A percentile compares a stretch with the other conserved stretches of the same genome.
Conservation (phyloP, 805 yeast genomes). For the Vanderwaltozyma tropicalis region DNA sequence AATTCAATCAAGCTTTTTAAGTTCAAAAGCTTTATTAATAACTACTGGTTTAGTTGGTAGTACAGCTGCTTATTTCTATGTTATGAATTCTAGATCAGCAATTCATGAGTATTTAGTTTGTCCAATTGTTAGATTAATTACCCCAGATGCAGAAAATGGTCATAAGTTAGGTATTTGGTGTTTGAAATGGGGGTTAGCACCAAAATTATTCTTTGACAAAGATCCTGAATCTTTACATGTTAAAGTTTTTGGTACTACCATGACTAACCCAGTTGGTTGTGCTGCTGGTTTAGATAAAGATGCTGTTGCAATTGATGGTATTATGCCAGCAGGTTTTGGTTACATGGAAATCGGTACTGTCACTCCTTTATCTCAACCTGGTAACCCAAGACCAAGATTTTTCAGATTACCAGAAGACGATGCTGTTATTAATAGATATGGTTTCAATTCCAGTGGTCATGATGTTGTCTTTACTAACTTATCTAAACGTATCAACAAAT, state of each 20-base stretch:
- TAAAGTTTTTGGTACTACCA: constrained; percentile 49
- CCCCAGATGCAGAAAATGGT: constrained; percentile 74
- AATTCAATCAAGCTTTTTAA: constrained; percentile 11
- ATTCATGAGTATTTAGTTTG: constrained; percentile 72
- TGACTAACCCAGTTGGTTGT: constrained; percentile 75
- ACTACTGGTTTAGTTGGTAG: constrained; percentile 21
- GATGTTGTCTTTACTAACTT: constrained; percentile 59
- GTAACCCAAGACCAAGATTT: constrained; percentile 88
- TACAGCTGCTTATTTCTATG: constrained; percentile 41
- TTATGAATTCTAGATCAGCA: constrained; percentile 69
- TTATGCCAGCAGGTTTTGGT: constrained; percentile 70
- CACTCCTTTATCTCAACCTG: constrained; percentile 88
- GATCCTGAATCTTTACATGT: constrained; percentile 47
- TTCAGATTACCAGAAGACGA: constrained; percentile 76
- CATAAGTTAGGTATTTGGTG: constrained; percentile 65
- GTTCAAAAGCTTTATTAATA: constrained; percentile 14
- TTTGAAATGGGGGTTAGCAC: constrained; percentile 60
- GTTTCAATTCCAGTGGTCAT: constrained; percentile 89
- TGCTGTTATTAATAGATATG: constrained; percentile 90
- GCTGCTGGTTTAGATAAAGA: constrained; percentile 96
- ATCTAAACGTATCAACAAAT: constrained; percentile 47
- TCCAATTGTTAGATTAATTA: constrained; percentile 57
- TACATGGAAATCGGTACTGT: constrained; percentile 90
- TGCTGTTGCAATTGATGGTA: constrained; percentile 79
- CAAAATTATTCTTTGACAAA: constrained; percentile 45